Base-by-base conservation (phyloP, 1,139 yeast genomes). In the Blastobotrys raffinosifermentans region DNA sequence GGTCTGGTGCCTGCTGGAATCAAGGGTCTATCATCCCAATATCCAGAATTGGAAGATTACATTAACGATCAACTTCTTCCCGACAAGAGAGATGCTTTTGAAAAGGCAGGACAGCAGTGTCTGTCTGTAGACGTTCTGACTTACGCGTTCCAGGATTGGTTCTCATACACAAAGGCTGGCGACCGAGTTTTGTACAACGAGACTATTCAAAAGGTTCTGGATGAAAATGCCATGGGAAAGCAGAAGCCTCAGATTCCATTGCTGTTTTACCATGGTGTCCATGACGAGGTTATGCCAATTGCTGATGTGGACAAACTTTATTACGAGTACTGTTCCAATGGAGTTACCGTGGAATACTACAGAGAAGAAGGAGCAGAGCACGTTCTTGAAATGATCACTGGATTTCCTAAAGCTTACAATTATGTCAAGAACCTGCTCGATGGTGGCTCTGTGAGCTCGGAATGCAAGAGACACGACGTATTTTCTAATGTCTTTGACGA, bases 1-100 rank as follows among this genome's bases (percentile, higher is more conserved):
- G 60, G 59, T 4, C 45, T 55, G 34, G 41, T 50, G 29, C 52
- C 57, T 15, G 45, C 53, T 8, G 59, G 56, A 9, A 38, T 34
- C 14, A 31, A 19, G 25, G 41, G 41, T 11, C 32, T 38, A n/a
- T 34, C 36, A 3, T 13, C 14, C 9, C 36, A 38, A 21, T 38
- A 38, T 22, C 35, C 31, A 15, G 27, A 38, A 13, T 15, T 38
- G 11, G 15, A 19, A 4, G 32, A 34, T 4, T 20, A 29, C 11
- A 8, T 14, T 8, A 8, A n/a, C 27, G 11, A 25, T 6, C 14
- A 25, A n/a, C 11, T 8, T 25, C 15, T 25, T 6, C 11, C 11
- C 27, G 27, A 8, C 18, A 39, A 31, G 14, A 34, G 33, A 14
- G 33, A 38, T 19, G 31, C 22, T 4, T 47, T 51, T 38, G 20